Evolutionary conservation across 2,329 filamentous ascomycete genomes (phyloP).

Genomic region (Talaromyces sp.): DNA sequence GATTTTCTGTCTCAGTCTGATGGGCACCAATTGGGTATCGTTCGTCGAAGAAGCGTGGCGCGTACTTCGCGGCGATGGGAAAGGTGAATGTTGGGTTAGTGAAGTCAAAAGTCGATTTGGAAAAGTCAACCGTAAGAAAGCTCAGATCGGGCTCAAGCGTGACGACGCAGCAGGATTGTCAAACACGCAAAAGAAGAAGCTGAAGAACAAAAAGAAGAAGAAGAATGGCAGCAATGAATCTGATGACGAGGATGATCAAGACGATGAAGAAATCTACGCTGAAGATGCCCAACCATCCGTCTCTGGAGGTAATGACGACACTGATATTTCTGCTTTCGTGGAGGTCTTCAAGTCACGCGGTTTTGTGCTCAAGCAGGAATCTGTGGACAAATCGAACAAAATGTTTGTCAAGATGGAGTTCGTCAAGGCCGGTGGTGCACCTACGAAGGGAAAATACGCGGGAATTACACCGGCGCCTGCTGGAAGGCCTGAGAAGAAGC

Average conservation of each 20-base stretch:
- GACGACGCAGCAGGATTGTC: slow-evolving; percentile 29
- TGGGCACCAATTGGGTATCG: slow-evolving; percentile 98
- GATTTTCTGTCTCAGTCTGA: slow-evolving; percentile 92
- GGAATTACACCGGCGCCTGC: slow-evolving; percentile 25
- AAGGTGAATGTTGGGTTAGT: slow-evolving; percentile 86
- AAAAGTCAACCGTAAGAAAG: slow-evolving; percentile 48
- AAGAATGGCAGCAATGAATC: slow-evolving; percentile 41
- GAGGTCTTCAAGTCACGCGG: slow-evolving; percentile 75
- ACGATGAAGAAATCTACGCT: slow-evolving; percentile 52
- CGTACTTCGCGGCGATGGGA: slow-evolving; percentile 78
- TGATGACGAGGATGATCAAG: slow-evolving; percentile 36
- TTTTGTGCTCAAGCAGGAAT: slow-evolving; percentile 71
- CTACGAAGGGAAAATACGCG: slow-evolving; percentile 69
- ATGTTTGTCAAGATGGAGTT: slow-evolving; percentile 99
- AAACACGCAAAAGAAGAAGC: slow-evolving; percentile 43
- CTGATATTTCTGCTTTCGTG: slow-evolving; percentile 82
- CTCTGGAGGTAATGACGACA: slow-evolving; percentile 63
- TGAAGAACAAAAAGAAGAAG: slow-evolving; percentile 46
- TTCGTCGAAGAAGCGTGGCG: slow-evolving; percentile 96
- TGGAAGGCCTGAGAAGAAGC: slow-evolving; percentile 2
- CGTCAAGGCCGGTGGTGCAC: slow-evolving; percentile 67
- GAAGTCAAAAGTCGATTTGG: slow-evolving; percentile 95
- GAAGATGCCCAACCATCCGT: slow-evolving; percentile 38
- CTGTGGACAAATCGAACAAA: slow-evolving; percentile 81
- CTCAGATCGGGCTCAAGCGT: slow-evolving; percentile 37